These are phyloP conservation scores for Grosmannia huntii DNA, from an alignment of 2,329 filamentous ascomycete genomes.

Conservation along the genomic window DNA sequence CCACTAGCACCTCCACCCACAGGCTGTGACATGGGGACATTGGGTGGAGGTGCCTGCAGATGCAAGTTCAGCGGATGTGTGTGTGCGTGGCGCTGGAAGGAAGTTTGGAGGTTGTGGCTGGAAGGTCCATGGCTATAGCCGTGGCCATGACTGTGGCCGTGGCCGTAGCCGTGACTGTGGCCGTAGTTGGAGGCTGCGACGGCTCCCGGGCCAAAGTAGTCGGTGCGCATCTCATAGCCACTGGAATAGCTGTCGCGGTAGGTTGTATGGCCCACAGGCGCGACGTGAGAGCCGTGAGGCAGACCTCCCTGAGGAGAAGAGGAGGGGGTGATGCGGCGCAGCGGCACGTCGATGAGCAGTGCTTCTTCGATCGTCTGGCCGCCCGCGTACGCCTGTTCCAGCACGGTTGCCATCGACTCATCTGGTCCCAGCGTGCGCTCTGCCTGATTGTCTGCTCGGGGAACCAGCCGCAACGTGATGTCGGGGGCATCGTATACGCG, in stretches of 20 bases:
- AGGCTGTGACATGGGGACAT: not conserved
- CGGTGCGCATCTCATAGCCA: conserved; percentile 44
- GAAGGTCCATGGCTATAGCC: conserved; percentile 14
- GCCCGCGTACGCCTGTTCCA: conserved; percentile 75
- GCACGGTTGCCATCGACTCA: conserved; percentile 62
- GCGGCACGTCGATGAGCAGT: conserved; percentile 76
- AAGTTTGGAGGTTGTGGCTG: conserved; percentile 6
- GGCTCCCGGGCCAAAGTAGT: conserved; percentile 65
- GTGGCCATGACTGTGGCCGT: conserved; percentile 14
- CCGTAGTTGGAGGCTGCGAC: not conserved
- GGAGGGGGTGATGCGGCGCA: conserved; percentile 53
- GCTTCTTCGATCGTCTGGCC: conserved; percentile 85
- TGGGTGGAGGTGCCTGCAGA: not conserved
- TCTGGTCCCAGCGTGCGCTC: conserved; percentile 74
- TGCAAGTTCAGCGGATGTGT: not conserved
- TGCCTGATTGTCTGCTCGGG: conserved; percentile 46
- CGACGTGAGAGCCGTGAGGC: not conserved
- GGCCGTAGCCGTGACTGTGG: not conserved
- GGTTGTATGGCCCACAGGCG: not conserved
- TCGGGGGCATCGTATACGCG: conserved; percentile 84
- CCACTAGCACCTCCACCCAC: not conserved
- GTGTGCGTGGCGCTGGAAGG: not conserved
- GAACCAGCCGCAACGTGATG: conserved; percentile 62
- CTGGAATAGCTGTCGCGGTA: not conserved
- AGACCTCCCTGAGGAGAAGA: conserved; percentile 52